Base-by-base conservation (phyloP, 2,329 filamentous ascomycete species). In the Catunica adiposa region DNA sequence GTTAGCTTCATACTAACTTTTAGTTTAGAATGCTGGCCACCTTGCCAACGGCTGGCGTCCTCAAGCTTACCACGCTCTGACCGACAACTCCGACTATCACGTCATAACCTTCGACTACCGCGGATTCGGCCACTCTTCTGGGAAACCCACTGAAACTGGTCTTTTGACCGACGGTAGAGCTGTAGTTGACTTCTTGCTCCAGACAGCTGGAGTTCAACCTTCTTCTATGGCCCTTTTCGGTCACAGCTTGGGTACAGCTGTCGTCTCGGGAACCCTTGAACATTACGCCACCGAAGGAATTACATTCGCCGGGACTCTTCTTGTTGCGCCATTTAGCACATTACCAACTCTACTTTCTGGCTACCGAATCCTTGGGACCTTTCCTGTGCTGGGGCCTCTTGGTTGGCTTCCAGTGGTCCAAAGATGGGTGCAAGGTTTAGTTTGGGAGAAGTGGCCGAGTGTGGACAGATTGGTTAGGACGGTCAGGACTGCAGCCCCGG, bases 41-140 rank as follows among this genome's bases (percentile, higher is more conserved):
- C 68, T 97, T 29, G 88, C 84, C 17, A 86, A 94, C 66, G 81
- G 80, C 58, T 77, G 82, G 65, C 80, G 90, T 15, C 83, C 88
- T 1, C 75, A 81, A 31, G 84, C 81, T 56, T 94, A 94, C 66
- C 86, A 89, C 62, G 76, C 82, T 47, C 72, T 95, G 44, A 80
- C 88, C 3, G 78, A 84, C 54, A 80, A 82, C 2, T 84, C 84
- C 1, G 77, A 76, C 0, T 81, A 89, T 55, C 89, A 96, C 64
- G 78, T 95, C 47, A 73, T 96, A n/a, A 79, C 87, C 40, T 81
- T 95, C 62, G 89, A 95, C 71, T 96, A 96, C 68, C 84, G 89
- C 17, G 89, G 89, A 5, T 96, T 87, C 62, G 89, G 89, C 0
- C 75, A 79, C 40, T 92, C 86, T 7, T 86, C 82, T 0, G 88